Conservation (phyloP, 441 rosid species). For the Arabidopsis hybrid region DNA sequence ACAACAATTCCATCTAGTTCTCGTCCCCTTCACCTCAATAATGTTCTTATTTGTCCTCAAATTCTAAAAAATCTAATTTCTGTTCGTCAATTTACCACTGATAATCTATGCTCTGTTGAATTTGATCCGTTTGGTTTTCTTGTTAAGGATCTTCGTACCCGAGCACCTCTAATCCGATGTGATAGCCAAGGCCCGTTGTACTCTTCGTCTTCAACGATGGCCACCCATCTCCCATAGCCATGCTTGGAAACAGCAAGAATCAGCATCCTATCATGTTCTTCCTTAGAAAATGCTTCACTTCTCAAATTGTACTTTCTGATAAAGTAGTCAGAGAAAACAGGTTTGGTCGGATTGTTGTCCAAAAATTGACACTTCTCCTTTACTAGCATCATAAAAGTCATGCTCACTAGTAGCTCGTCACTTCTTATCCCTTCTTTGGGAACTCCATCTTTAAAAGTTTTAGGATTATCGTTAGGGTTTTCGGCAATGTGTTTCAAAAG, state of each 20-base stretch:
- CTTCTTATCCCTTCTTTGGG: conserved; percentile 77
- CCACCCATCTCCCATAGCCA: conserved; percentile 87
- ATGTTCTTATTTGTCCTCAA: too few species aligned
- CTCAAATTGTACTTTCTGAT: conserved; percentile 53
- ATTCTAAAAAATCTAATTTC: too few species aligned
- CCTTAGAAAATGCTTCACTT: conserved; percentile 66
- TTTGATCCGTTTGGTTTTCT: too few species aligned
- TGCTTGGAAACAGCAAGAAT: conserved; percentile 77
- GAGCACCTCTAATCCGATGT: neutral
- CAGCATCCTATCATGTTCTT: conserved; percentile 71
- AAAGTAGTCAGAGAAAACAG: conserved; percentile 59
- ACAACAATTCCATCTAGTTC: too few species aligned
- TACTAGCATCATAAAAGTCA: conserved; percentile 60
- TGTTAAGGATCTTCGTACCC: neutral
- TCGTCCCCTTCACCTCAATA: too few species aligned
- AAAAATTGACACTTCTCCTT: conserved; percentile 61
- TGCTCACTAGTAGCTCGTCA: conserved; percentile 64
- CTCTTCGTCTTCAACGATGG: conserved; percentile 66
- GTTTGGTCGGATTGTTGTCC: conserved; percentile 53
- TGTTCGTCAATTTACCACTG: too few species aligned
- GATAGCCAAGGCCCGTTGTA: neutral
- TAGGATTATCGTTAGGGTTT: conserved; percentile 54
- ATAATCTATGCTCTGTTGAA: too few species aligned
- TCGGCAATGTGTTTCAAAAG: conserved; percentile 74
- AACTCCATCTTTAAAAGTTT: conserved; percentile 82